phyloP scores from a whole-genome alignment of 1,139 yeast species.

The Pichia sp. region DNA sequence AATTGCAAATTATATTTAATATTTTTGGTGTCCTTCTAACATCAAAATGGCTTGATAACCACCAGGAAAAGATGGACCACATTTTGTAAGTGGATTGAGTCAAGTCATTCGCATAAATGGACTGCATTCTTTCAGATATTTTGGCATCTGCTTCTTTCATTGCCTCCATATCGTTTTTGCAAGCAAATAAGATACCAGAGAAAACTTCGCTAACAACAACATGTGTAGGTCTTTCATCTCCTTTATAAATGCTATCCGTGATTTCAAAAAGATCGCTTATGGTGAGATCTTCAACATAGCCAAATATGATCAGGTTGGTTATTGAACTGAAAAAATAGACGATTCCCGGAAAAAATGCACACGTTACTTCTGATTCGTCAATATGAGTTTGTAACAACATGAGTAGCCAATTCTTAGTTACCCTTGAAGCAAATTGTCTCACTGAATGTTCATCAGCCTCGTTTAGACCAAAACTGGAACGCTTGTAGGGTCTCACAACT shows the following conservation, averaged over 20 bases:
- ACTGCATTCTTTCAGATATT: slow-evolving; percentile 41
- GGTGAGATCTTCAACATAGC: slow-evolving; percentile 36
- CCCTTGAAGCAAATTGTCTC: slow-evolving; percentile 40
- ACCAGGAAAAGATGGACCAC: slow-evolving; percentile 78
- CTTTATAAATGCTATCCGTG: slow-evolving; percentile 48
- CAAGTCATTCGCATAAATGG: slow-evolving; percentile 55
- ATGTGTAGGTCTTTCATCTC: slow-evolving; percentile 62
- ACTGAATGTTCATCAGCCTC: slow-evolving; percentile 42
- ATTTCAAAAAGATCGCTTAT: slow-evolving; percentile 49
- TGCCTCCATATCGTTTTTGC: slow-evolving; percentile 36
- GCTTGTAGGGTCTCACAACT: slow-evolving; percentile 40
- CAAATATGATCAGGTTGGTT: slow-evolving; percentile 44
- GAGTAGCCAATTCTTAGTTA: slow-evolving; percentile 59
- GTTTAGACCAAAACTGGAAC: slow-evolving; percentile 36
- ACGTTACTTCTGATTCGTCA: slow-evolving; percentile 60
- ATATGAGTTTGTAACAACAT: slow-evolving; percentile 53
- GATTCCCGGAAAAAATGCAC: slow-evolving; percentile 60
- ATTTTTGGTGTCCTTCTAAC: slow-evolving; percentile 61
- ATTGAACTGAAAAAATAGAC: slow-evolving; percentile 50
- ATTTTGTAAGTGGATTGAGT: slow-evolving; percentile 73
- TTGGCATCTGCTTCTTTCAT: slow-evolving; percentile 43
- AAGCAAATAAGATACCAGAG: slow-evolving; percentile 53
- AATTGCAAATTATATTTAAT: slow-evolving; percentile 43
- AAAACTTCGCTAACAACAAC: slow-evolving; percentile 60
- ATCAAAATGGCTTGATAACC: slow-evolving; percentile 66